Base-by-base conservation (phyloP, 768 basidiomycete species). In the button mushroom (Agaricus bisporus) region DNA sequence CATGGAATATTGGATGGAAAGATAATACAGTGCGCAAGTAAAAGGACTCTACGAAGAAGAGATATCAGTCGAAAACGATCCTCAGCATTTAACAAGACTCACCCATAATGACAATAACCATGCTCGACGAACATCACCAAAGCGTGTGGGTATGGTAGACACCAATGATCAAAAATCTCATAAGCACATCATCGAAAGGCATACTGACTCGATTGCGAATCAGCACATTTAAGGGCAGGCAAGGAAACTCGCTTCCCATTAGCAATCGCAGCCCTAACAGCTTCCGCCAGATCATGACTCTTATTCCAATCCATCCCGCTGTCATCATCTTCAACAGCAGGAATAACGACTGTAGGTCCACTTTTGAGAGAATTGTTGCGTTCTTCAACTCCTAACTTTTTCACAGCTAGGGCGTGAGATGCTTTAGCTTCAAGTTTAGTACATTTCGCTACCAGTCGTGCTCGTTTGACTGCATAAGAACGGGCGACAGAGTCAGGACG, bases 401-500 rank as follows among this genome's bases (percentile, higher is more conserved):
- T 46, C 18, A 46, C 25, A 17, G 41, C 51, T 54, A 52, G 44
- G 51, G 49, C 25, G 22, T 58, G 47, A 10, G 49, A 41, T 1
- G 45, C 43, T 41, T 55, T 60, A 17, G 43, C 41, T 38, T 57
- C 28, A 20, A 17, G 14, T 26, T 48, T 60, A 12, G 43, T 54
- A 15, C 55, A 45, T 20, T 59, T 51, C 17, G 57, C 63, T 17
- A 61, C 39, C 12, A 63, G 52, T 45, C 56, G 61, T 12, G 65
- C 64, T 9, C 64, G 59, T 48, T 65, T 68, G 43, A 41, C 58
- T 46, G 51, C 36, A 51, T 71, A 74, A 0, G 68, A 62, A 2
- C 67, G 59, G 6, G 61, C 61, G 1, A 74, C 70, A 7, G 72
- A 67, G 49, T 75, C 70, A 2, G 79, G 80, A 25, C 73, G 71